A percentile compares a stretch with the other conserved stretches of the same genome.
Conservation (phyloP, 257 asterid species). For the Coffea eugenioides region DNA sequence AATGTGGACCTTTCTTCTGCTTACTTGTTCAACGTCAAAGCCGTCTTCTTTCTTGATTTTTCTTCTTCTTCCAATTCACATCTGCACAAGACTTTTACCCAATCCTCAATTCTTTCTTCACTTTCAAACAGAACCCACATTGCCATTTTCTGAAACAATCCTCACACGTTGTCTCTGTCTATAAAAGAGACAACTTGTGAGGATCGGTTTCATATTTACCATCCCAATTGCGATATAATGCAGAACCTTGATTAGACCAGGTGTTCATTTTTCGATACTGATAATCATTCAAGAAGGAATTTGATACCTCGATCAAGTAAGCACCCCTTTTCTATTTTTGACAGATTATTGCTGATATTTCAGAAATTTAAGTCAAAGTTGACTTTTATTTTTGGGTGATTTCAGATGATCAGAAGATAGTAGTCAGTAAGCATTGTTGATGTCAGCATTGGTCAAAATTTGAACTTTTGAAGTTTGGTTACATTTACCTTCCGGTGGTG, state of each 20-base stretch:
- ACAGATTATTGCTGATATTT: not conserved
- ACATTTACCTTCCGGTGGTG: not conserved
- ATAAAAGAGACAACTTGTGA: constrained; percentile 9
- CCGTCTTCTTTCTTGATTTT: constrained; percentile 5
- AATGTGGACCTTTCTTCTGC: constrained; percentile 3
- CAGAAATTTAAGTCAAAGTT: constrained; percentile 9
- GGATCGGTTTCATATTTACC: constrained; percentile 8
- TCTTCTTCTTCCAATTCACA: not conserved
- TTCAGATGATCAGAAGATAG: not conserved
- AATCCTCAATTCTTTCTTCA: not conserved
- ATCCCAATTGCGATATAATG: not conserved
- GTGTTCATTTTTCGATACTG: not conserved
- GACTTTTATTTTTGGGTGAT: constrained; percentile 3
- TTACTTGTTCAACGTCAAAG: constrained; percentile 14
- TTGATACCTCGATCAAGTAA: not conserved
- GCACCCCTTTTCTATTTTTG: not conserved
- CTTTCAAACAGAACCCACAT: constrained; percentile 1
- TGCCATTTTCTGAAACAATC: constrained; percentile 12
- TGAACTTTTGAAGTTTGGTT: constrained; percentile 16
- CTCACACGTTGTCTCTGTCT: constrained; percentile 15
- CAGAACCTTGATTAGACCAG: not conserved
- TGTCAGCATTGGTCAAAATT: constrained; percentile 2
- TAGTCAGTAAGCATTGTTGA: not conserved
- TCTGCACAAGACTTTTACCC: constrained; percentile 5
- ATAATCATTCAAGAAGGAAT: not conserved